Conservation (phyloP, 2,329 filamentous ascomycete species). For the Nigrospora oryzae region DNA sequence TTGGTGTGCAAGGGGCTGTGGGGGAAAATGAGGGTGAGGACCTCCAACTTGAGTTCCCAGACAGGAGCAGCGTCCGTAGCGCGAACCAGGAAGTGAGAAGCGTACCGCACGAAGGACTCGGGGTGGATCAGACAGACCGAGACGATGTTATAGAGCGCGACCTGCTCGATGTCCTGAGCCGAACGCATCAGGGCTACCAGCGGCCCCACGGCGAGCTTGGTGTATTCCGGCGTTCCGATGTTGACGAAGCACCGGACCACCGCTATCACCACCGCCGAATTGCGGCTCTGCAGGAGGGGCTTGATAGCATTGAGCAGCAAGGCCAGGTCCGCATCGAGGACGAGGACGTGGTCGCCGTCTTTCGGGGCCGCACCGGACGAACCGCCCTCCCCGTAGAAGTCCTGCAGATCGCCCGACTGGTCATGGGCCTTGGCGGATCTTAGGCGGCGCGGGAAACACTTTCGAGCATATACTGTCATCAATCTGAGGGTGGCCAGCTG, state of each 20-base stretch:
- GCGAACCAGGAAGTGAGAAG: constrained; percentile 81
- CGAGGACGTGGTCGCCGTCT: constrained; percentile 43
- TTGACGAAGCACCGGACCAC: constrained; percentile 80
- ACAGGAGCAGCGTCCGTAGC: constrained; percentile 71
- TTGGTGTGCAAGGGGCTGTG: constrained; percentile 68
- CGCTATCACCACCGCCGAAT: constrained; percentile 84
- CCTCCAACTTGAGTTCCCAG: constrained; percentile 86
- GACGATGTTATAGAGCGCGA: constrained; percentile 90
- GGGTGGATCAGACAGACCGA: constrained; percentile 77
- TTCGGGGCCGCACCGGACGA: constrained; percentile 12
- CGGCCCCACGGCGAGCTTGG: constrained; percentile 70
- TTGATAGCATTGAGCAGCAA: constrained; percentile 72
- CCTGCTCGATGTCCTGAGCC: constrained; percentile 78
- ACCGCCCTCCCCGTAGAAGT: constrained; percentile 72
- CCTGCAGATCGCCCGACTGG: constrained; percentile 42
- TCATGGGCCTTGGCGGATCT: constrained; percentile 40
- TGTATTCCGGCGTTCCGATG: constrained; percentile 70
- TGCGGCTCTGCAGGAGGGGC: constrained; percentile 84
- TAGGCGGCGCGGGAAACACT: constrained; percentile 72
- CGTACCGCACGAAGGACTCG: constrained; percentile 75
- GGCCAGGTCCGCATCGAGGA: constrained; percentile 74
- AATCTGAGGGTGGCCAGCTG: constrained; percentile 77
- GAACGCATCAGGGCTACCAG: constrained; percentile 78
- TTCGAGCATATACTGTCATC: constrained; percentile 76
- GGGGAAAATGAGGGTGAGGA: constrained; percentile 85